phyloP scores from a whole-genome alignment of 257 asterid genomes.

The Fraxinus americana region DNA sequence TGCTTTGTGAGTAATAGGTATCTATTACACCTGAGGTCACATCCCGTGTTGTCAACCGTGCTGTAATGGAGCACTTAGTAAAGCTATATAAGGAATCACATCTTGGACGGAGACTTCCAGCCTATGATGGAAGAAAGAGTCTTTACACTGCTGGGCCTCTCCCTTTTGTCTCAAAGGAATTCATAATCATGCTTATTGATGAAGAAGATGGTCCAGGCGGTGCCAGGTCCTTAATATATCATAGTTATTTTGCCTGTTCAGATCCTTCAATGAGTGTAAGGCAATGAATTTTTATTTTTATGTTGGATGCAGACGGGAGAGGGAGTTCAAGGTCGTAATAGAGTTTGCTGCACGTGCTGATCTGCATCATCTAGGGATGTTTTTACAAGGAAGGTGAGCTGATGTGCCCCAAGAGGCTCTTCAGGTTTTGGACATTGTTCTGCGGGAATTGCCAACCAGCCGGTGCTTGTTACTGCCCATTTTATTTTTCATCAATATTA shows the following conservation, averaged over 20 bases:
- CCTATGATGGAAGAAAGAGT: constrained; percentile 54
- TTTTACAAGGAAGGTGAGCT: constrained; percentile 42
- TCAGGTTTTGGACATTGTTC: constrained; percentile 51
- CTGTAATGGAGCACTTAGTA: constrained; percentile 51
- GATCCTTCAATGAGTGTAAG: not conserved
- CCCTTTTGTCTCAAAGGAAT: constrained; percentile 49
- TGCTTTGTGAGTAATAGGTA: constrained; percentile 33
- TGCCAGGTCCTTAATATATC: constrained; percentile 30
- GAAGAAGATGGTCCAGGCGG: constrained; percentile 43
- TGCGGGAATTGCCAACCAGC: constrained; percentile 42
- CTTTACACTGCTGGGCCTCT: constrained; percentile 57
- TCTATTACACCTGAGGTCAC: constrained; percentile 51
- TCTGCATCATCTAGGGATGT: constrained; percentile 39
- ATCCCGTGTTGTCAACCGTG: constrained; percentile 47
- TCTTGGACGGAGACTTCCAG: constrained; percentile 53
- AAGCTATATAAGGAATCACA: constrained; percentile 47
- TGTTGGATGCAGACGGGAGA: constrained; percentile 36
- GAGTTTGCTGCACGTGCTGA: constrained; percentile 52
- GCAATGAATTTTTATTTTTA: not conserved
- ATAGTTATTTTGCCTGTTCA: not conserved
- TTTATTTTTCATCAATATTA: not conserved
- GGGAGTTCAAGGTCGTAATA: constrained; percentile 37
- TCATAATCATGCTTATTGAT: constrained; percentile 37
- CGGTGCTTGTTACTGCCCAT: constrained; percentile 7
- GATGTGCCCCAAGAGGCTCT: constrained; percentile 50